Conservation (phyloP, 2,329 filamentous ascomycete species). For the Colletotrichum magnum region DNA sequence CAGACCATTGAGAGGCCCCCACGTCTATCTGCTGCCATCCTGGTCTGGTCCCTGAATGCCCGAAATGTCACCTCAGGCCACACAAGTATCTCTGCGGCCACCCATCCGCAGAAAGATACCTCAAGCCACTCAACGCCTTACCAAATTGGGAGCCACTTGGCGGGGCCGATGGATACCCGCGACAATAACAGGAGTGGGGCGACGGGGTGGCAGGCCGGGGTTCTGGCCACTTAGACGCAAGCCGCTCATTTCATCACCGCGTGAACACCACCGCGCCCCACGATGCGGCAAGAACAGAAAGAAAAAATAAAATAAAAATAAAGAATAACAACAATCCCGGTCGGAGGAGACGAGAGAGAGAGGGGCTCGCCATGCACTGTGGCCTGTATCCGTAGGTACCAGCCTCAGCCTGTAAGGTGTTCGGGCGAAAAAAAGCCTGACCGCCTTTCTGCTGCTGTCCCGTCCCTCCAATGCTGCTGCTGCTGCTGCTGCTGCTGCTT, state of each 20-base stretch:
- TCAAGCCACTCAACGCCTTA: not conserved
- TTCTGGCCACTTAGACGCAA: conserved; percentile 25
- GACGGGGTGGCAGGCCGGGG: conserved; percentile 21
- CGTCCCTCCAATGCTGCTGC: too few relatives aligned
- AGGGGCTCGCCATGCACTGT: too few relatives aligned
- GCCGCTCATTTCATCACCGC: conserved; percentile 40
- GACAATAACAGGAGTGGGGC: not conserved
- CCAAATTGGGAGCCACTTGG: not conserved
- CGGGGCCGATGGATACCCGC: conserved; percentile 9
- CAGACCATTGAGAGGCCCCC: conserved; percentile 34
- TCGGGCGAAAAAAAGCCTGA: conserved; percentile 17
- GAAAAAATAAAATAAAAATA: not conserved
- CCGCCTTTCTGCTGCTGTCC: conserved; percentile 21
- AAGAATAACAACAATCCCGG: conserved; percentile 17
- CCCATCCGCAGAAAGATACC: not conserved
- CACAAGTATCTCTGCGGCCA: not conserved
- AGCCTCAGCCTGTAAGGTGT: not conserved
- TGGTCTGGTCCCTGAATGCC: conserved; percentile 21
- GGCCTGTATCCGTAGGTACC: too few relatives aligned
- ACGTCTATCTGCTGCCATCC: conserved; percentile 23
- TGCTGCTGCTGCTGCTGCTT: conserved; percentile 5
- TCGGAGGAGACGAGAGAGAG: not conserved
- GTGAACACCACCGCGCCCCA: conserved; percentile 25
- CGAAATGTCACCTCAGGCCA: conserved; percentile 16
- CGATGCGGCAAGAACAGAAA: not conserved